phyloP scores from a whole-genome alignment of 2,329 filamentous ascomycete genomes.

The Sporothrix pallida region DNA sequence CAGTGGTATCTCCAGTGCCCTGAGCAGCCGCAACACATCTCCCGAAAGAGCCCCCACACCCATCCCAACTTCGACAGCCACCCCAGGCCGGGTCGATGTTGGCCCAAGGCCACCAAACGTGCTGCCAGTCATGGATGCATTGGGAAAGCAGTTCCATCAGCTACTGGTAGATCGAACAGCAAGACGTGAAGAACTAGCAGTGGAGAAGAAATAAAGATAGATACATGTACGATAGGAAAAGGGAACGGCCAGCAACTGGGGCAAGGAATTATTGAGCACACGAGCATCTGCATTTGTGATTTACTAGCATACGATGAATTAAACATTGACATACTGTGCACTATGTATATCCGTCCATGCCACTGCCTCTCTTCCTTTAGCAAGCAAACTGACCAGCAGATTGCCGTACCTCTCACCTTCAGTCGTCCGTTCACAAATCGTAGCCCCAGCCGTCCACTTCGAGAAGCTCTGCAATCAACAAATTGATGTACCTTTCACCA shows the following conservation, averaged over 20 bases:
- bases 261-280: background rate
- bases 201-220: background rate
- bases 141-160: constrained; percentile 28
- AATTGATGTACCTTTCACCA: too few species aligned
- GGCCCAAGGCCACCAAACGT: constrained; percentile 26
- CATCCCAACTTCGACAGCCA: background rate
- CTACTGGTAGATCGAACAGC: constrained; percentile 20
- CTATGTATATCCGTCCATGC: background rate
- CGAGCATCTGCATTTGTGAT: background rate
- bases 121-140: constrained; percentile 26
- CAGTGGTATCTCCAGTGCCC: constrained; percentile 28
- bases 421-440: too few species aligned
- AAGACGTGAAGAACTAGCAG: background rate
- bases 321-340: background rate
- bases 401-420: too few species aligned
- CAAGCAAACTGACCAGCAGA: too few species aligned
- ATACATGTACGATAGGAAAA: background rate
- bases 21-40: constrained; percentile 29
- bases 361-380: background rate
- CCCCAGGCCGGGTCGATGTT: background rate
- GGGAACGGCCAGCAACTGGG: background rate
- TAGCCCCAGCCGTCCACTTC: background rate
- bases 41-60: constrained; percentile 4
- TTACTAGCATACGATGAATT: background rate
- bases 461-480: too few species aligned